phyloP scores from a whole-genome alignment of 2,329 filamentous ascomycete genomes.

The Thielaviopsis euricoi region DNA sequence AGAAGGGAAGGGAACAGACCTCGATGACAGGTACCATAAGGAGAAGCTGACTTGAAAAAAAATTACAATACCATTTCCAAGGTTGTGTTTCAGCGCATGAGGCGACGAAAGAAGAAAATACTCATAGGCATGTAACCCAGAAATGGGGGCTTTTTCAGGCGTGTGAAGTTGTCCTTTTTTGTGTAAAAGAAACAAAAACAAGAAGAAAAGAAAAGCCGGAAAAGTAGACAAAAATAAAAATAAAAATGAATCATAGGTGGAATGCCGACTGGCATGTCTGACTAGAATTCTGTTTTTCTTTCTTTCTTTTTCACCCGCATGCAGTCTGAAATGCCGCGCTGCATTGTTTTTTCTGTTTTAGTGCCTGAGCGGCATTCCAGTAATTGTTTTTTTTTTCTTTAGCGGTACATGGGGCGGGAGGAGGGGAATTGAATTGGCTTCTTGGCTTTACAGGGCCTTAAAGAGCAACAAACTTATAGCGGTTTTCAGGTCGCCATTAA shows the following conservation, averaged over 20 bases:
- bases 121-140: too few species aligned
- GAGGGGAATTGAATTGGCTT: too few species aligned
- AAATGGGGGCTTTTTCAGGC: too few species aligned
- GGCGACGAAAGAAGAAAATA: neutral
- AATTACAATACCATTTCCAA: neutral
- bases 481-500: too few species aligned
- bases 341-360: neutral
- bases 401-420: too few species aligned
- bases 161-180: too few species aligned
- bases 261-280: too few species aligned
- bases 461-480: neutral
- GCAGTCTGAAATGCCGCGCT: neutral
- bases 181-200: too few species aligned
- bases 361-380: neutral
- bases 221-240: neutral
- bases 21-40: neutral
- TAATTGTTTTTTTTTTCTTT: neutral
- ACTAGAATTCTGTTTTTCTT: too few species aligned
- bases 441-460: neutral
- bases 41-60: neutral
- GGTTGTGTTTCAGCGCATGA: neutral
- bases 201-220: too few species aligned
- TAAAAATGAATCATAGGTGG: neutral
- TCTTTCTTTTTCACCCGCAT: neutral
- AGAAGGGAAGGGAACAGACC: neutral